Conservation (phyloP, 2,329 filamentous ascomycete genomes). For the Penicillium sp. region DNA sequence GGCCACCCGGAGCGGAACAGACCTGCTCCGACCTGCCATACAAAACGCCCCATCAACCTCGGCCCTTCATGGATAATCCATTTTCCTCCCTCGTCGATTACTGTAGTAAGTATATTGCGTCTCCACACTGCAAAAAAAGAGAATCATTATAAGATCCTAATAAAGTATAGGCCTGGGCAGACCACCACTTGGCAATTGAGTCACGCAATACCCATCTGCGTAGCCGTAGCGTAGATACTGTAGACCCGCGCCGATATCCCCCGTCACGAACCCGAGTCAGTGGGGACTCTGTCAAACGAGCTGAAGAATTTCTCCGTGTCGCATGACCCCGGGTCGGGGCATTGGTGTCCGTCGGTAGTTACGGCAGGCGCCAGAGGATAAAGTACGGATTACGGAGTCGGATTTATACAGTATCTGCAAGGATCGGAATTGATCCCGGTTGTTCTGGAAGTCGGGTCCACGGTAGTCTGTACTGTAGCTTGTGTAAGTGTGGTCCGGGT, state of each 20-base stretch:
- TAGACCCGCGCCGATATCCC: neutral
- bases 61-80: neutral
- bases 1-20: neutral
- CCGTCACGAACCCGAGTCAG: neutral
- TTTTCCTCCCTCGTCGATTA: neutral
- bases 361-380: too few species aligned
- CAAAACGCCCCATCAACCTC: neutral
- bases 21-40: neutral
- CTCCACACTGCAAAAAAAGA: neutral
- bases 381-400: too few species aligned
- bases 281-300: neutral
- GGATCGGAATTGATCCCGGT: slow-evolving; percentile 1
- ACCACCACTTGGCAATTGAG: neutral
- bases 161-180: neutral
- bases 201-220: slow-evolving; percentile 2
- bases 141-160: neutral
- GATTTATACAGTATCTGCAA: neutral
- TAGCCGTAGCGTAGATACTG: neutral
- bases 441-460: slow-evolving; percentile 6
- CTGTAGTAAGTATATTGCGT: too few species aligned
- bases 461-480: neutral
- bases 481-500: neutral
- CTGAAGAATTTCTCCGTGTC: neutral
- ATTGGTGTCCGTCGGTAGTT: neutral
- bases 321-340: slow-evolving; percentile 11